Percentiles rank a stretch among this genome's conserved stretches.
Evolutionary conservation across 169 alveolate genomes (phyloP).

Genomic region (Plasmodium yoelii): DNA sequence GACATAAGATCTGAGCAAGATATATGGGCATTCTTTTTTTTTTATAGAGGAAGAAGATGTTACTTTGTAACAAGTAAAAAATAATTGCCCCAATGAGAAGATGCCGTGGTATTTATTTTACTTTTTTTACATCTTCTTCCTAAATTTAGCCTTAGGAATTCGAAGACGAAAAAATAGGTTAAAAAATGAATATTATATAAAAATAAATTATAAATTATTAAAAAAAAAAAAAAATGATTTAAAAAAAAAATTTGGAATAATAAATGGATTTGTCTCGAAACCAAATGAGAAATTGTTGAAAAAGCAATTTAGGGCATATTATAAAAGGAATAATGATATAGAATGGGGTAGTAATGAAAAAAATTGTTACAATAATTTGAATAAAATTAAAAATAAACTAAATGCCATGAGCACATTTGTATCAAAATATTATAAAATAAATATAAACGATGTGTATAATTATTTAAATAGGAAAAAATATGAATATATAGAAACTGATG

Average conservation of each 20-base stretch:
- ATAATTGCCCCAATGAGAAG: constrained; percentile 43
- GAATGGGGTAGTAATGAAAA: background rate
- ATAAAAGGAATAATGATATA: background rate
- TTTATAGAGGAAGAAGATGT: background rate
- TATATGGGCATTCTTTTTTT: constrained; percentile 6
- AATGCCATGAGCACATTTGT: constrained; percentile 82
- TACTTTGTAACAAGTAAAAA: constrained; percentile 11
- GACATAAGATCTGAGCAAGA: background rate
- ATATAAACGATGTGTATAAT: constrained; percentile 83
- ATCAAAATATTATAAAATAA: constrained; percentile 83
- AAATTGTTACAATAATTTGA: background rate
- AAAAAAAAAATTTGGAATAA: constrained; percentile 7
- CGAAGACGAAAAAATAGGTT: constrained; percentile 12
- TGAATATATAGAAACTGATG: constrained; percentile 83
- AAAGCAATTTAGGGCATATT: background rate
- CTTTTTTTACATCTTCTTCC: constrained; percentile 30
- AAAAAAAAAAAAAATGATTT: constrained; percentile 21
- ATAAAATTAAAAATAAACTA: background rate
- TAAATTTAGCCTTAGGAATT: constrained; percentile 34
- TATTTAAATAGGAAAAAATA: constrained; percentile 86
- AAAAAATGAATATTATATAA: constrained; percentile 21
- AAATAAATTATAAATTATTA: constrained; percentile 47
- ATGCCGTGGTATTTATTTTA: constrained; percentile 34
- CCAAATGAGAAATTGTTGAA: background rate
- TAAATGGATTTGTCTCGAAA: background rate